phyloP scores from a whole-genome alignment of 1,284 basidiomycete species.

The Ceratobasidium sp. region DNA sequence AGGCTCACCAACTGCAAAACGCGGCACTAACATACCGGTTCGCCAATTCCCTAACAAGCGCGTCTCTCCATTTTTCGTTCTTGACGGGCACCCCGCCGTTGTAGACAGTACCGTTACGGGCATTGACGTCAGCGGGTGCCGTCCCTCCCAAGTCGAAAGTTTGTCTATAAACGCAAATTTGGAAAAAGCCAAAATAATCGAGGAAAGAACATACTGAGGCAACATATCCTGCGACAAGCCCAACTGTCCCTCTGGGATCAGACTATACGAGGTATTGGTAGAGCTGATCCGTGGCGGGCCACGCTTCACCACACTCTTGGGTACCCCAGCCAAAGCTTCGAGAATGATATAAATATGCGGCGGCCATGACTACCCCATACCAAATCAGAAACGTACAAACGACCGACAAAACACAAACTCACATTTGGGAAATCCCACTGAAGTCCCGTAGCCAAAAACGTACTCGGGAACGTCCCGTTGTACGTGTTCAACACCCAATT shows the following conservation, averaged over 20 bases:
- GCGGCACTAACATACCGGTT: conserved; percentile 84
- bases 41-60: conserved; percentile 73
- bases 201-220: conserved; percentile 54
- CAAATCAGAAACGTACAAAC: not conserved
- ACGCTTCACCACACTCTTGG: conserved; percentile 66
- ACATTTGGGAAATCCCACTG: conserved; percentile 68
- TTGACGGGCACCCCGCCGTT: conserved; percentile 73
- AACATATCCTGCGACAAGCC: conserved; percentile 70
- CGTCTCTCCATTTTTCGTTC: conserved; percentile 46
- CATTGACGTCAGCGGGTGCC: conserved; percentile 64
- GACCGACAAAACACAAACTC: not conserved
- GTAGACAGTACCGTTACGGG: conserved; percentile 62
- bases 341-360: conserved; percentile 87
- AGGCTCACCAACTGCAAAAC: conserved; percentile 84
- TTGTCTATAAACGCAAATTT: conserved; percentile 53
- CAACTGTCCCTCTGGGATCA: conserved; percentile 79
- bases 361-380: conserved; percentile 64
- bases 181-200: not conserved
- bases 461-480: conserved; percentile 80
- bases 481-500: conserved; percentile 83
- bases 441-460: conserved; percentile 77
- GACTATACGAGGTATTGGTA: conserved; percentile 65
- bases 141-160: conserved; percentile 56
- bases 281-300: conserved; percentile 58
- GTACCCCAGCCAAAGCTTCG: conserved; percentile 76